phyloP scores from a whole-genome alignment of 495 filamentous ascomycete species.

The Penicillium pulvis region DNA sequence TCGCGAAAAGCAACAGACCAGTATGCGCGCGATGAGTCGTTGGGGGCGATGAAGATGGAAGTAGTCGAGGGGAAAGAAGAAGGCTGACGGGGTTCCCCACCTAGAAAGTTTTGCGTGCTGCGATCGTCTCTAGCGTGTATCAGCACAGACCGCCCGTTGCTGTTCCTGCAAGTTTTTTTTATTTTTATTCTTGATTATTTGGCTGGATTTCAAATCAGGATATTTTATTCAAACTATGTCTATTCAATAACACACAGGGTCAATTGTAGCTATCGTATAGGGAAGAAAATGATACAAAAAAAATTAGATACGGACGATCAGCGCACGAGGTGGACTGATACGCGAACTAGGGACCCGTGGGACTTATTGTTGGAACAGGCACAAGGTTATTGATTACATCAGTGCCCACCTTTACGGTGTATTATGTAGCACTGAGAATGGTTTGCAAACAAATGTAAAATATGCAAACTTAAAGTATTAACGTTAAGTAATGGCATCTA shows the following conservation, averaged over 20 bases:
- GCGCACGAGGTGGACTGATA: constrained; percentile 22
- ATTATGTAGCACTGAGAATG: constrained; percentile 1
- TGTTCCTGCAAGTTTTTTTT: neutral
- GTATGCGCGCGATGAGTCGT: constrained; percentile 5
- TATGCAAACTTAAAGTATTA: neutral
- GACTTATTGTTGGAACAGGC: constrained; percentile 2
- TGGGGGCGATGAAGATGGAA: constrained; percentile 1
- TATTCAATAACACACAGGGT: neutral
- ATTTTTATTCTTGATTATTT: neutral
- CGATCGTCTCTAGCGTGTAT: constrained; percentile 26
- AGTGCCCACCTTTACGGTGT: constrained; percentile 1
- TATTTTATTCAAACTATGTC: neutral
- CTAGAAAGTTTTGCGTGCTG: constrained; percentile 29
- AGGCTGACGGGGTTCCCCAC: constrained; percentile 25
- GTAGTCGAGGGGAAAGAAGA: constrained; percentile 26
- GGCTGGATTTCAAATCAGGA: neutral
- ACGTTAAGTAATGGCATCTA: neutral
- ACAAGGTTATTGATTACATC: constrained; percentile 14
- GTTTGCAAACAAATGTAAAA: neutral
- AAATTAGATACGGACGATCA: neutral
- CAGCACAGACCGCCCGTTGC: constrained; percentile 24
- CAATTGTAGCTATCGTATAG: too few species aligned
- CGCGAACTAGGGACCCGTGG: constrained; percentile 18
- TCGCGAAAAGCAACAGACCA: neutral
- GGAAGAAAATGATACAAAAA: neutral